Conservation (phyloP, 2,329 filamentous ascomycete genomes). For the Aureobasidium zeae region DNA sequence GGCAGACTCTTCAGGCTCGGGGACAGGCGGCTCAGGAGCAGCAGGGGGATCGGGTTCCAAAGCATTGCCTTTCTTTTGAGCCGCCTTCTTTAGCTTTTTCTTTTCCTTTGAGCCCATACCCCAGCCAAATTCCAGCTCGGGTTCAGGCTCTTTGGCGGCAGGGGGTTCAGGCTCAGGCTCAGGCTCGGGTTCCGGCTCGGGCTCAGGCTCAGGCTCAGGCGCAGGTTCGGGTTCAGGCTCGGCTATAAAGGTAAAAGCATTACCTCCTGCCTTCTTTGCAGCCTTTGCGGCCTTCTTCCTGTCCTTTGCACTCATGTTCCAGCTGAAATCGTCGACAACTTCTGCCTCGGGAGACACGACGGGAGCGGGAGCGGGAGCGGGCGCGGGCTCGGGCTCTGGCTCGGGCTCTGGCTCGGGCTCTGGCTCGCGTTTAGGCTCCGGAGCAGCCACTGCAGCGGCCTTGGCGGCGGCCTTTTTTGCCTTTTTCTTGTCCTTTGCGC, state of each 20-base stretch:
- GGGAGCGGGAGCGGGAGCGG: constrained; percentile 27
- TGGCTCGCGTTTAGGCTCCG: too few relatives aligned
- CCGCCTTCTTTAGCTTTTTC: constrained; percentile 35
- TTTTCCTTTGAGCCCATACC: constrained; percentile 21
- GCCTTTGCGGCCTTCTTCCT: constrained; percentile 43
- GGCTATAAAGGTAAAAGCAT: constrained; percentile 22
- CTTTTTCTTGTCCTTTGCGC: constrained; percentile 22
- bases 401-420: constrained; percentile 26
- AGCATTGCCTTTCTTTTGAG: constrained; percentile 27
- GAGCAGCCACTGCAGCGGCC: constrained; percentile 21
- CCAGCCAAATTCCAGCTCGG: constrained; percentile 19
- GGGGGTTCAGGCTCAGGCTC: not conserved
- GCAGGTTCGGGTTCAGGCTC: constrained; percentile 25
- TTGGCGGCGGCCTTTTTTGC: constrained; percentile 33
- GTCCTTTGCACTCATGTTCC: constrained; percentile 32
- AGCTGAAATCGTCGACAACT: constrained; percentile 26
- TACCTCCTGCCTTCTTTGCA: constrained; percentile 30
- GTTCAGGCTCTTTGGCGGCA: not conserved
- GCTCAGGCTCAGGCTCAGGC: constrained; percentile 24
- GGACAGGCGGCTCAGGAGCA: constrained; percentile 24
- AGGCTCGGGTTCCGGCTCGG: constrained; percentile 23
- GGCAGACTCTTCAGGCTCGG: constrained; percentile 27
- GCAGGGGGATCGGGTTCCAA: constrained; percentile 22
- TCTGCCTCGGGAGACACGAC: constrained; percentile 33
- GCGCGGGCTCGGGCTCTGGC: constrained; percentile 18